phyloP scores from a whole-genome alignment of 2,329 filamentous ascomycete species.

The Venturia aucupariae region DNA sequence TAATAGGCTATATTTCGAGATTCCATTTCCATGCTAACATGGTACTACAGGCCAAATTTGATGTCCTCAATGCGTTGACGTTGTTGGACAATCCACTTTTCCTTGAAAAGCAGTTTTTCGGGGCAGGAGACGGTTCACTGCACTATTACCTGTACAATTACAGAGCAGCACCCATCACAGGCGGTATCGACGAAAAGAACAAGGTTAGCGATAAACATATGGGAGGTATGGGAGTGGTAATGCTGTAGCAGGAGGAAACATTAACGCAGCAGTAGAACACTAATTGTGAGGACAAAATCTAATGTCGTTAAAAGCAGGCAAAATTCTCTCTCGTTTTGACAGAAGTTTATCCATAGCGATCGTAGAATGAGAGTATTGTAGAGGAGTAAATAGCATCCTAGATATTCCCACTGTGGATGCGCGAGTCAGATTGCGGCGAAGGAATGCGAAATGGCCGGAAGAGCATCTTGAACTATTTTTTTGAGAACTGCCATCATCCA shows the following conservation, averaged over 20 bases:
- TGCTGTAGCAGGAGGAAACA: slow-evolving; percentile 10
- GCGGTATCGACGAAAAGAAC: slow-evolving; percentile 75
- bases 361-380: background rate
- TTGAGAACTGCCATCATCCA: background rate
- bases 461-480: slow-evolving; percentile 6
- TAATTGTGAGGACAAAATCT: too few species aligned
- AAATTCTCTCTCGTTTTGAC: background rate
- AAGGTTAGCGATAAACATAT: slow-evolving; percentile 65
- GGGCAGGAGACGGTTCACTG: slow-evolving; percentile 84
- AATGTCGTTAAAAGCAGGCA: background rate
- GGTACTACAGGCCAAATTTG: slow-evolving; percentile 53
- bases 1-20: too few species aligned
- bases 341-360: background rate
- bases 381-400: too few species aligned
- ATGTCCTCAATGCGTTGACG: slow-evolving; percentile 94
- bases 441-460: background rate
- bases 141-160: slow-evolving; percentile 99
- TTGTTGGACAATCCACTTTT: slow-evolving; percentile 92
- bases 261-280: background rate
- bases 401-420: background rate
- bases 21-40: too few species aligned
- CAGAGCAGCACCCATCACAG: slow-evolving; percentile 71
- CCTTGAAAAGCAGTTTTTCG: slow-evolving; percentile 89
- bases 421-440: slow-evolving; percentile 10
- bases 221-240: slow-evolving; percentile 79